Evolutionary conservation across 2,329 filamentous ascomycete species (phyloP), one percentile per base, ranked within the genome.

Genomic region (Malbranchea zuffiana): DNA sequence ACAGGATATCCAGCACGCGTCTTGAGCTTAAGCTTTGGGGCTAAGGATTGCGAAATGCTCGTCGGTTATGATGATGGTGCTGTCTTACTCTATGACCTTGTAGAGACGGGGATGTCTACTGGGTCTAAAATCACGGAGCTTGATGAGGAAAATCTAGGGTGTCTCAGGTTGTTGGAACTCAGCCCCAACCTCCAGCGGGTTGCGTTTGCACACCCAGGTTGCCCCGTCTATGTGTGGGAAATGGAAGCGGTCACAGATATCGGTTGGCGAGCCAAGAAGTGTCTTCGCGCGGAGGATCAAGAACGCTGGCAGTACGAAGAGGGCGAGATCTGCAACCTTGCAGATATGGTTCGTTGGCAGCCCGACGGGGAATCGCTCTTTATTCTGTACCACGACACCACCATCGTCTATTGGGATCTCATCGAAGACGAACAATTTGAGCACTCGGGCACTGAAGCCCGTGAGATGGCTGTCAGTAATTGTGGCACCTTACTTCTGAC

Each of bases 401-500:
- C 15, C 3, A 13, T 44, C 3, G 33, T 44, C 7, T 13, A 36
- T 12, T 44, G 38, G 38, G 18, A 41, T 36, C n/a, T 43, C 12
- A 18, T 31, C 18, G 35, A 39, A 11, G 32, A 40, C 18, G 21
- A 12, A 10, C 33, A 40, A 23, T 27, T 6, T 1, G 28, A 43
- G 23, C 25, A 46, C 38, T 35, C 41, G 25, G 21, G 50, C 24
- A 39, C 49, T 12, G 39, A 43, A 12, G 42, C 48, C 15, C 40
- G 41, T 20, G 44, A 47, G 24, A 41, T 55, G 40, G 39, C 35
- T 5, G 26, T 43, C 5, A 54, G 50, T 26, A 20, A 31, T 7
- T 46, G 54, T 32, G 51, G 50, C 6, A 50, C 40, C 16, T 30
- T 50, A 3, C 44, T 56, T 10, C 36, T 53, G 4, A 52, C 51